Evolutionary conservation across 805 yeast genomes (phyloP).

Genomic region (Candida michaelii): DNA sequence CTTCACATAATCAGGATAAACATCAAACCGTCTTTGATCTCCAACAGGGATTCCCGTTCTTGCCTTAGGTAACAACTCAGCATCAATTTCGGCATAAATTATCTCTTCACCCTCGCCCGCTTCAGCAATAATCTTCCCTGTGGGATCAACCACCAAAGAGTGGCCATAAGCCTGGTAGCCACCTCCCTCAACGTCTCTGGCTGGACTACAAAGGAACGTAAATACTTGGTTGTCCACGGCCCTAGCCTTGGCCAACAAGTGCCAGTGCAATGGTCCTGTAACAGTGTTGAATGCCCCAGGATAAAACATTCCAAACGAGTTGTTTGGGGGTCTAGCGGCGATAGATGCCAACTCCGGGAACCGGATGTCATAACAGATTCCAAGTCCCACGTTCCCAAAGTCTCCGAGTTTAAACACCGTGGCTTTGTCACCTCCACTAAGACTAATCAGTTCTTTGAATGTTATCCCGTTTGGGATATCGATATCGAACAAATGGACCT

Average conservation of each 20-base stretch:
- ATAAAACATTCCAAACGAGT: constrained; percentile 72
- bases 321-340: constrained; percentile 58
- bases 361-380: constrained; percentile 81
- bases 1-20: constrained; percentile 38
- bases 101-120: constrained; percentile 48
- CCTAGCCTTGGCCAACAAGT: constrained; percentile 66
- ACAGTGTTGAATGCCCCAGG: constrained; percentile 86
- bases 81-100: constrained; percentile 41
- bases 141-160: constrained; percentile 44
- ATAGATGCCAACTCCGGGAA: constrained; percentile 75
- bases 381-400: constrained; percentile 74
- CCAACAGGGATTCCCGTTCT: constrained; percentile 44
- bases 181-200: constrained; percentile 61
- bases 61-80: constrained; percentile 38
- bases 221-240: constrained; percentile 75
- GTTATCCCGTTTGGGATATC: constrained; percentile 89
- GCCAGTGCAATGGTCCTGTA: constrained; percentile 86
- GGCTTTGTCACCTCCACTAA: constrained; percentile 78
- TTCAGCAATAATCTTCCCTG: constrained; percentile 42
- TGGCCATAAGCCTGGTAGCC: constrained; percentile 49
- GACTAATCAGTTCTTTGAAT: constrained; percentile 75
- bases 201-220: constrained; percentile 83
- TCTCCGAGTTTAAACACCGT: constrained; percentile 71
- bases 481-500: constrained; percentile 88
- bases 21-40: constrained; percentile 43